Base-by-base conservation (phyloP, 768 basidiomycete genomes). In the Roridomyces roridus region DNA sequence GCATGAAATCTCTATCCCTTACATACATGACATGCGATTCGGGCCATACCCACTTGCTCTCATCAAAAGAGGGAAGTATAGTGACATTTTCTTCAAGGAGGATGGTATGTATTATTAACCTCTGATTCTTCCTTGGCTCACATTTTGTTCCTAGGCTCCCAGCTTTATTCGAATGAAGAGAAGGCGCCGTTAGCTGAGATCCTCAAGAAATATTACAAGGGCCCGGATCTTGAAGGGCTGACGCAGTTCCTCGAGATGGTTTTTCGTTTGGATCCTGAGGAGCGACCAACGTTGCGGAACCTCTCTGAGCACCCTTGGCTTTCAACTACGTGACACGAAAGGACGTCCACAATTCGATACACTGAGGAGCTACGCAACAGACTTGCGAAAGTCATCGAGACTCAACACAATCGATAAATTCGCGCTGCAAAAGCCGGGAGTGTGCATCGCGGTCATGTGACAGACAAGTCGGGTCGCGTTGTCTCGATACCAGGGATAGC, bases 241-340 rank as follows among this genome's bases (percentile, higher is more conserved):
- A 40, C 46, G 34, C 25, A 42, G 12, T 55, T 55, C 39, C 39
- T 55, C 14, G 45, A 41, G 26, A 11, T 40, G 1, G 47, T 47
- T 36, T 42, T 55, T 0, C 21, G 53, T 37, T 41, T 55, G 46
- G 53, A 55, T 31, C 53, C 53, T 11, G 26, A 28, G 14, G 53
- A 55, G 26, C 53, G 53, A 15, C 44, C 45, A 8, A 21, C 52
- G 17, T 44, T 54, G 21, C 52, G 29, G 45, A 46, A 36, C 4
- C 43, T 54, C 11, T 11, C 46, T 15, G 52, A 54, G 9, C 52
- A 54, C 26, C 52, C 44, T 12, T 54, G 52, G 52, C 52, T 54
- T 54, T 31, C 29, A 14, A 14, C 29, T 31, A 31, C 14, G 29
- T 31, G 14, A 31, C n/a, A n/a, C n/a, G n/a, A n/a, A n/a, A n/a